Evolutionary conservation across 2,329 filamentous ascomycete species (phyloP), one percentile per base, ranked within the genome.

Genomic region (Botrytis fabae): DNA sequence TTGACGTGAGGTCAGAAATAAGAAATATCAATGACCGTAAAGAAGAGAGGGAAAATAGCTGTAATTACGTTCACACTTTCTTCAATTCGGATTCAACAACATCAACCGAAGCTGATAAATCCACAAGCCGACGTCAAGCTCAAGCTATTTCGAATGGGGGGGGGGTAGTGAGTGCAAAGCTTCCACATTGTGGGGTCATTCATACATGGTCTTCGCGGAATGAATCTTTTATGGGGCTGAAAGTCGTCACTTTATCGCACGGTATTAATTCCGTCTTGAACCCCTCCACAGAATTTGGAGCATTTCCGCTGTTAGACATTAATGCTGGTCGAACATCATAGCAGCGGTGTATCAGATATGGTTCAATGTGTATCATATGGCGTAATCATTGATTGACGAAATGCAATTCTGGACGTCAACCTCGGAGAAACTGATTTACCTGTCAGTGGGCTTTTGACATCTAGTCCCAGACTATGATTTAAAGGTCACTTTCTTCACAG

Each of bases 201-300:
- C 48, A 54, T 54, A n/a, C 48, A 20, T 44, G 10, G 22, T 12
- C 22, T 18, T 48, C 22, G 63, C 63, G 63, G 63, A 66, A 66
- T 12, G 32, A 51, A 66, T 22, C 8, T 66, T 65, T 66, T 51
- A 22, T 66, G 64, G 64, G 22, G 64, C 63, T 22, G 28, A 48
- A 51, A 3, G 12, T 64, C 22, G 7, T 20, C 7, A 7, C 60
- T 42, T 42, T 46, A 42, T 28, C 18, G 62, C 62, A 48, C 64
- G 64, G 64, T 32, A 66, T 20, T 66, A 66, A 66, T 66, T 66
- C 64, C 64, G 64, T 54, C 25, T 14, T 54, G 2, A 7, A 20
- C 14, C 32, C 16, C 22, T 38, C 32, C 20, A 51, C 4, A 25
- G 12, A 54, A 66, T 7, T 16, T 16, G 12, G n/a, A 54, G 48